These are phyloP conservation scores for Tuber calosporum DNA, from an alignment of 495 filamentous ascomycete species.

Conservation along the genomic window DNA sequence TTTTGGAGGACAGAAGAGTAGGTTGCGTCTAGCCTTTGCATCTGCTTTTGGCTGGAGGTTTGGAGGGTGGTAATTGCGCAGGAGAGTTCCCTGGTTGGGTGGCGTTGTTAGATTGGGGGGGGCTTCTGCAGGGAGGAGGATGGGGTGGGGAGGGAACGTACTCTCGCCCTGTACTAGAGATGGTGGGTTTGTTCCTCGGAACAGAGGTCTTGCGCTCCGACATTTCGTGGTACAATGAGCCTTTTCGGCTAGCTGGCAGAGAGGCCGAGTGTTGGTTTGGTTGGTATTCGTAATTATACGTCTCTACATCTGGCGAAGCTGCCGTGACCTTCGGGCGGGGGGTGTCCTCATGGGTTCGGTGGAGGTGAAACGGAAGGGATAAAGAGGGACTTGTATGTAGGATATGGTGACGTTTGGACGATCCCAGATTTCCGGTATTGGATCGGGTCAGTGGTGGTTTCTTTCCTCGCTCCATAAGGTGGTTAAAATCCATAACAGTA, in stretches of 20 bases:
- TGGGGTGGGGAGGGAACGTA: constrained; percentile 47
- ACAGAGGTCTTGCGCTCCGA: constrained; percentile 40
- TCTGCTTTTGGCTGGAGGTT: constrained; percentile 52
- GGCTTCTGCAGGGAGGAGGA: constrained; percentile 40
- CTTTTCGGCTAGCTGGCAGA: constrained; percentile 43
- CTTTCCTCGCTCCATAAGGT: background rate
- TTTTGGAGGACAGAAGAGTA: constrained; percentile 81
- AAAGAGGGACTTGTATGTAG: constrained; percentile 22
- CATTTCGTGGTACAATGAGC: constrained; percentile 48
- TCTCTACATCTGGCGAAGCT: constrained; percentile 15
- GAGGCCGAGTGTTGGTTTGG: constrained; percentile 8
- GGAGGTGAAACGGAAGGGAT: constrained; percentile 14
- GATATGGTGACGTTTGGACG: constrained; percentile 23
- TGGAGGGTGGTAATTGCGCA: constrained; percentile 25
- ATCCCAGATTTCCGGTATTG: constrained; percentile 23
- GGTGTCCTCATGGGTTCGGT: constrained; percentile 28
- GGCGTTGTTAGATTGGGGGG: constrained; percentile 14
- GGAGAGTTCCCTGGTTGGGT: constrained; percentile 22
- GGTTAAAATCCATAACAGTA: background rate
- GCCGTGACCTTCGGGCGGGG: constrained; percentile 9
- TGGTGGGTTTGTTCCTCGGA: background rate
- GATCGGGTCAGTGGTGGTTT: constrained; percentile 27
- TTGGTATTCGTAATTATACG: constrained; percentile 21
- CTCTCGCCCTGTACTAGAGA: constrained; percentile 47
- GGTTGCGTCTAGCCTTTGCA: constrained; percentile 63